A percentile compares a stretch with the other conserved stretches of the same genome.
These are phyloP conservation scores for Trypanosoma congolense DNA, from an alignment of 208 protist genomes.

Conservation along the genomic window DNA sequence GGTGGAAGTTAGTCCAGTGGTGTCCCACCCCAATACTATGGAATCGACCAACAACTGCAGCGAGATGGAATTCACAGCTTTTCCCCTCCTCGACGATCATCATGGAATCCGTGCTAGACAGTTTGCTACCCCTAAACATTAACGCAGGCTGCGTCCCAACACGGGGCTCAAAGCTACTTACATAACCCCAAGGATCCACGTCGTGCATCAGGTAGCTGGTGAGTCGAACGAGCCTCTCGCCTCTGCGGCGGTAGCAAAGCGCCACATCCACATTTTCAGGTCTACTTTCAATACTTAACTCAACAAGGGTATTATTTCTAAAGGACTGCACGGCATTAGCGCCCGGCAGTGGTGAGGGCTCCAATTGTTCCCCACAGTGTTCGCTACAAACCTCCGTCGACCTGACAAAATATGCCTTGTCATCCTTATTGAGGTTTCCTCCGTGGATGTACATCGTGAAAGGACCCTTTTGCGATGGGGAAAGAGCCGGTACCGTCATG, in stretches of 20 bases:
- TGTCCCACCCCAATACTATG: conserved; percentile 21
- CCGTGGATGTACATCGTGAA: no score
- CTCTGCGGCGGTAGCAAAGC: conserved; percentile 77
- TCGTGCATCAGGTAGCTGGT: conserved; percentile 44
- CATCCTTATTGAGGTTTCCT: no score
- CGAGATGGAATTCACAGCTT: conserved; percentile 43
- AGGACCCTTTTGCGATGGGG: no score
- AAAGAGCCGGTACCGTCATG: no score
- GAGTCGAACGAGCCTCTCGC: conserved; percentile 47
- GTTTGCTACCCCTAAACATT: conserved; percentile 54
- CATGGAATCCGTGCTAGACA: conserved; percentile 49
- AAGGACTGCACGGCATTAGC: no score
- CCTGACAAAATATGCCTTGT: no score
- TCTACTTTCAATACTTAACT: conserved; percentile 32
- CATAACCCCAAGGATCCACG: conserved; percentile 68
- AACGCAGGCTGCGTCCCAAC: conserved; percentile 72
- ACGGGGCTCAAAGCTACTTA: conserved; percentile 63
- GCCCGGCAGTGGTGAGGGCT: no score
- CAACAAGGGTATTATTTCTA: conserved; percentile 41
- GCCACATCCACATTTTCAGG: conserved; percentile 38
- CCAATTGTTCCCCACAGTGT: no score
- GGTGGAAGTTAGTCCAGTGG: conserved; percentile 32
- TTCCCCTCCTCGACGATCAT: conserved; percentile 50
- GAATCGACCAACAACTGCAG: conserved; percentile 42
- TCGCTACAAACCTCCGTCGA: no score